These are phyloP conservation scores for Ceriops decandra DNA, from an alignment of 345 rosid genomes.

Conservation along the genomic window DNA sequence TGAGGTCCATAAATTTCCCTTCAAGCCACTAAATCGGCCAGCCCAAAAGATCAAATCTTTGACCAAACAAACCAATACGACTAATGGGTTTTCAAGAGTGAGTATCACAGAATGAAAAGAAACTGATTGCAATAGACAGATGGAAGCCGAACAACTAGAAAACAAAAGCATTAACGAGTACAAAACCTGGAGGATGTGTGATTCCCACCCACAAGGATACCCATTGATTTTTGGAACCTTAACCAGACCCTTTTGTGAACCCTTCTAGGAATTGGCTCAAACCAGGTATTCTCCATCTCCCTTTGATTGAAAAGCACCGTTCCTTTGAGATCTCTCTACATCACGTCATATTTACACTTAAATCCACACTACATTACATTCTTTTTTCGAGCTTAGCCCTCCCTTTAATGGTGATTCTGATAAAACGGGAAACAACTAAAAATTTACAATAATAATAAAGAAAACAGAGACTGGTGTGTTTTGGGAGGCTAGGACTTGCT, in stretches of 20 bases:
- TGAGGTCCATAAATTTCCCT: constrained; percentile 43
- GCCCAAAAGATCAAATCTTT: not conserved
- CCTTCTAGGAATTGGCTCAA: not conserved
- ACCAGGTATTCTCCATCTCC: not conserved
- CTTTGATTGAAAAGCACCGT: not conserved
- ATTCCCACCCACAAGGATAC: constrained; percentile 99
- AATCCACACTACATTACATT: not conserved
- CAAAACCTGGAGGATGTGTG: constrained; percentile 99
- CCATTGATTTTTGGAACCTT: constrained; percentile 62
- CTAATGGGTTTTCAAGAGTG: constrained; percentile 3
- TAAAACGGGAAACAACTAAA: too few species aligned
- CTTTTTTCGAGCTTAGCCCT: constrained; percentile 41
- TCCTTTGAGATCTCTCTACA: not conserved
- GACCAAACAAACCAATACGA: constrained; percentile 6
- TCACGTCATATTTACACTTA: not conserved
- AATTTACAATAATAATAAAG: too few species aligned
- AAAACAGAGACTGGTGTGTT: not conserved
- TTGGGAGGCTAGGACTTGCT: too few species aligned
- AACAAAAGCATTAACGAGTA: constrained; percentile 51
- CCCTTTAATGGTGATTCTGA: constrained; percentile 34
- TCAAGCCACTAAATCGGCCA: not conserved
- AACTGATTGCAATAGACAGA: constrained; percentile 25
- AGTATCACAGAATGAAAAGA: too few species aligned
- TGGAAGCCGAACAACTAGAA: constrained; percentile 26
- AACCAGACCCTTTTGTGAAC: constrained; percentile 16